Evolutionary conservation across 1,284 basidiomycete species (phyloP).

Genomic region (Cutaneotrichosporon sp.): DNA sequence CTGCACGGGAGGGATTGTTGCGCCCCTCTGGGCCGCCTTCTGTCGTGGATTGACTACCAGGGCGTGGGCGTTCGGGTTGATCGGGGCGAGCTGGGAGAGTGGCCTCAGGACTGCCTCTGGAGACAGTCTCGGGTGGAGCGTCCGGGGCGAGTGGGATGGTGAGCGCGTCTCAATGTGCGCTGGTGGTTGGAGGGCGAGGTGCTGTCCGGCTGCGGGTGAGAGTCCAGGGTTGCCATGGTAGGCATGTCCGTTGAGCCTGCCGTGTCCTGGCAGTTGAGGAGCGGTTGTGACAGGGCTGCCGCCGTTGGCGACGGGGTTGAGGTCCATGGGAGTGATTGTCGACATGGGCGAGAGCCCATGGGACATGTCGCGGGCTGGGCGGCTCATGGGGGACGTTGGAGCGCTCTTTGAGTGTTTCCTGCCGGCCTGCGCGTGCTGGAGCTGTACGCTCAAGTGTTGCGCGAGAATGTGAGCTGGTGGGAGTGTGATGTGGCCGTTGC

Average conservation of each 20-base stretch:
- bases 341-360: slow-evolving; percentile 16
- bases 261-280: neutral
- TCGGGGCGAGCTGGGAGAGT: slow-evolving; percentile 11
- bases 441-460: slow-evolving; percentile 5
- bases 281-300: neutral
- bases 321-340: slow-evolving; percentile 12
- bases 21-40: slow-evolving; percentile 10
- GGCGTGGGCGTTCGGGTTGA: neutral
- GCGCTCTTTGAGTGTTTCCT: slow-evolving; percentile 17
- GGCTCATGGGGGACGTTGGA: slow-evolving; percentile 15
- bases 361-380: slow-evolving; percentile 6
- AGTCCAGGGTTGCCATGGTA: neutral
- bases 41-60: neutral
- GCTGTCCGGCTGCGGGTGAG: neutral
- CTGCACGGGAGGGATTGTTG: slow-evolving; percentile 10
- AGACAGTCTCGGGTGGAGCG: slow-evolving; percentile 9
- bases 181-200: slow-evolving; percentile 5
- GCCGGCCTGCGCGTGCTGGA: neutral
- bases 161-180: slow-evolving; percentile 5
- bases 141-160: neutral
- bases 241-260: neutral
- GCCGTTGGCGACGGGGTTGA: neutral
- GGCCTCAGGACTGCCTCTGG: slow-evolving; percentile 17
- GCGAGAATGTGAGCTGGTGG: slow-evolving; percentile 5
- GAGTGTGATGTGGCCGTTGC: neutral